phyloP scores from a whole-genome alignment of 495 filamentous ascomycete genomes.

The Pyrenopolyporus hunteri region DNA sequence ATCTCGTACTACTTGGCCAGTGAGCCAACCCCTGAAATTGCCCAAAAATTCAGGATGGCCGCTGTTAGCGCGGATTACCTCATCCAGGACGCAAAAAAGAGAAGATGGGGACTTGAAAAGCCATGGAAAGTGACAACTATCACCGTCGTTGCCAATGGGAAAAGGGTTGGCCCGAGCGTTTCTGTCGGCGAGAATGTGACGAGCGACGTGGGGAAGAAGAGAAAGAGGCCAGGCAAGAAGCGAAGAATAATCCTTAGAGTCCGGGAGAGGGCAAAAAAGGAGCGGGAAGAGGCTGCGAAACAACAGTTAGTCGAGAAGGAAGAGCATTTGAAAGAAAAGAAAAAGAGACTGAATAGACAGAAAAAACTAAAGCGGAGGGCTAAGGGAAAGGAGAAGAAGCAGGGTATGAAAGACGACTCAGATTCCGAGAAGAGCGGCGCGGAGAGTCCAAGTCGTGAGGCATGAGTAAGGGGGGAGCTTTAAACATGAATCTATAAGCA shows the following conservation, averaged over 20 bases:
- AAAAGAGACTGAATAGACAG: conserved; percentile 58
- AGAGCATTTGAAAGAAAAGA: conserved; percentile 58
- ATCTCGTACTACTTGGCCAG: conserved; percentile 53
- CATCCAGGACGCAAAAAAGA: conserved; percentile 43
- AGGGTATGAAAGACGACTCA: conserved; percentile 36
- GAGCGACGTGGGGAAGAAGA: conserved; percentile 40
- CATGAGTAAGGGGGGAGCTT: not conserved
- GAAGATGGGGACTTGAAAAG: conserved; percentile 59
- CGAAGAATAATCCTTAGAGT: conserved; percentile 53
- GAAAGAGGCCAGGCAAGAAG: conserved; percentile 60
- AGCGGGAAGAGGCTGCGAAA: conserved; percentile 42
- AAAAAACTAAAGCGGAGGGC: conserved; percentile 58
- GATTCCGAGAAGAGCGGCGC: conserved; percentile 11
- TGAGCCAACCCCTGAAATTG: conserved; percentile 41
- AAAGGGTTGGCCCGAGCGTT: not conserved
- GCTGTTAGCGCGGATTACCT: conserved; percentile 57
- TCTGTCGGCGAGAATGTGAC: not conserved
- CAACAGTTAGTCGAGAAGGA: conserved; percentile 48
- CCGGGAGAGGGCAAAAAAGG: conserved; percentile 41
- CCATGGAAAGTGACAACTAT: conserved; percentile 61
- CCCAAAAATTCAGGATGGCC: conserved; percentile 42
- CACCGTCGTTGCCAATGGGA: conserved; percentile 18
- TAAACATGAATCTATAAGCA: not conserved
- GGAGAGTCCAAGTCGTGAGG: not conserved
- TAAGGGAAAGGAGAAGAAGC: conserved; percentile 58